Conservation (phyloP, 805 yeast genomes). For the Wickerhamomyces chaumierensis region DNA sequence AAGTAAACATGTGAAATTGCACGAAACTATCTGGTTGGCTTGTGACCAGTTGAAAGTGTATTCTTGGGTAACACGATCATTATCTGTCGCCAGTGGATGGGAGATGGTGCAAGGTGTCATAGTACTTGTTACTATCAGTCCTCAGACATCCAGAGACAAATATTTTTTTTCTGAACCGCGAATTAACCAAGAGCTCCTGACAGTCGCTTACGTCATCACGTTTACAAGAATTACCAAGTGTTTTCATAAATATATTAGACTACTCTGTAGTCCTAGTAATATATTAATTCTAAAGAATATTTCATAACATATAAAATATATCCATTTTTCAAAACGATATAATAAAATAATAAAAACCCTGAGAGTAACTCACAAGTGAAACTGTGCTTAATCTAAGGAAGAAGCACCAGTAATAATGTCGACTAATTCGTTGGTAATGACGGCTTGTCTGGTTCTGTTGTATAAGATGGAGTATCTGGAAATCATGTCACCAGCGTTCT, state of each 20-base stretch:
- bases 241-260: background rate
- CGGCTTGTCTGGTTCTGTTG: slow-evolving; percentile 99
- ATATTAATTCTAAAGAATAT: background rate
- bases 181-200: no score
- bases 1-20: no score
- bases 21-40: no score
- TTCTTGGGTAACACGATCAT: no score
- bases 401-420: slow-evolving; percentile 99
- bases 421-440: slow-evolving; percentile 97
- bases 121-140: no score
- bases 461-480: slow-evolving; percentile 90
- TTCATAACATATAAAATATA: background rate
- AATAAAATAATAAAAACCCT: background rate
- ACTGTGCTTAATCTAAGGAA: slow-evolving; percentile 63
- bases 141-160: no score
- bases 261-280: background rate
- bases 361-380: background rate
- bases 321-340: background rate
- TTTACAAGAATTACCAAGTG: no score
- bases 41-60: no score
- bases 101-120: background rate
- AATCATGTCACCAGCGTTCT: slow-evolving; percentile 99
- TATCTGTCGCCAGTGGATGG: no score
- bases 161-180: no score
- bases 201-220: no score